Evolutionary conservation across 176 grass and related monocot species (phyloP), one percentile per base, ranked within the genome.

Genomic region (Pontederia paniculata): DNA sequence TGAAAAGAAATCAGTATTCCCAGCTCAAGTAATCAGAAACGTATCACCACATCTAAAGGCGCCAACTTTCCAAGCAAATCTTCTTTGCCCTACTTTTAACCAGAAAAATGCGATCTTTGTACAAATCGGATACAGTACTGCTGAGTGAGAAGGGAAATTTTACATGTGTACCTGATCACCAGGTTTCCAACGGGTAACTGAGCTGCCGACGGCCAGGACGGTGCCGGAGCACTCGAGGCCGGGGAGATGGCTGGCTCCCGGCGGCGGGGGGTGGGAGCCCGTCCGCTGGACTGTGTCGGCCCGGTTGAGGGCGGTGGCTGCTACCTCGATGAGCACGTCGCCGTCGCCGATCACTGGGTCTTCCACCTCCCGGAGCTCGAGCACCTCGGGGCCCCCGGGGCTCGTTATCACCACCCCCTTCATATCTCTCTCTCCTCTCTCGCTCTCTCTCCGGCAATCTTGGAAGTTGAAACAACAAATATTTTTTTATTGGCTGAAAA

Each of bases 181-280:
- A 13, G 87, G 61, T 37, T 68, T 67, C 82, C 82, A 90, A 6
- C 72, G 83, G 10, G 71, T 48, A 28, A 64, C 55, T 23, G 71
- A 71, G 1, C 49, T 12, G 0, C 86, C 83, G 37, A 90, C 62
- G 14, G 83, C 68, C 9, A 97, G 21, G 72, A 97, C 73, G 55
- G 80, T 90, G 25, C 86, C 91, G 45, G 86, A 90, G 77, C 82
- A 86, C 74, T 97, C 91, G 3, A 97, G 80, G 0, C 91, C 86
- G 0, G 80, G 91, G 69, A 87, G 90, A 6, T 69, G 79, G 57
- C 84, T 77, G 17, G 70, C 83, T 16, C 85, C 82, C 13, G 72
- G 42, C 12, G 91, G 86, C 69, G 48, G 68, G 15, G 86, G 77
- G 44, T 90, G 41, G 0, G 48, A 66, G 44, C 91, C 86, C 49